A percentile compares a stretch with the other conserved stretches of the same genome.
Evolutionary conservation across 768 basidiomycete genomes (phyloP).

Genomic region (Hypholoma sublateritium): DNA sequence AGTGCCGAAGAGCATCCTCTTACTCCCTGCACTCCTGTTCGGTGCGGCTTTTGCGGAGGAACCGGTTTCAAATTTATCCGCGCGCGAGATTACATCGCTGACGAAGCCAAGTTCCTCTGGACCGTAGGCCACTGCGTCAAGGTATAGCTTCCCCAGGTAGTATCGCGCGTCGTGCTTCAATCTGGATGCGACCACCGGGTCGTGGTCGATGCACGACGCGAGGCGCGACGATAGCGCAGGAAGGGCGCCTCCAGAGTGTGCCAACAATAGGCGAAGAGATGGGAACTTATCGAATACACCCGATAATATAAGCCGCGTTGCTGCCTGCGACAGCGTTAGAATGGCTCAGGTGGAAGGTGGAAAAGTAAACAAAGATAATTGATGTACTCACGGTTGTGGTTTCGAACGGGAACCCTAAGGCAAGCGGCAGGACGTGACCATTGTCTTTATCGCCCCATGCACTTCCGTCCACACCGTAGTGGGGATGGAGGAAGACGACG

Average conservation of each 20-base stretch:
- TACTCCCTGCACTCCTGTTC: conserved; percentile 49
- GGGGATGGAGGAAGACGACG: conserved; percentile 83
- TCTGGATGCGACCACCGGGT: conserved; percentile 73
- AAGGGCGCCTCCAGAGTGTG: conserved; percentile 85
- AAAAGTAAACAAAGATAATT: not conserved
- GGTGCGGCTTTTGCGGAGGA: conserved; percentile 26
- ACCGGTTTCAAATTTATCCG: conserved; percentile 44
- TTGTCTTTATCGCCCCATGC: conserved; percentile 78
- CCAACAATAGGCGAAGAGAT: conserved; percentile 71
- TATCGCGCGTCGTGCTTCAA: conserved; percentile 81
- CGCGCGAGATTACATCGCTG: conserved; percentile 65
- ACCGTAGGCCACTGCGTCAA: conserved; percentile 89
- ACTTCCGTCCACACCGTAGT: conserved; percentile 76
- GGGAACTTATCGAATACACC: conserved; percentile 83
- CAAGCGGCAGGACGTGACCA: conserved; percentile 85
- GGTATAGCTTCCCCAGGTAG: conserved; percentile 78
- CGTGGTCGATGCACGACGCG: conserved; percentile 83
- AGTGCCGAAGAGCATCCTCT: conserved; percentile 76
- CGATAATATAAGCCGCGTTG: conserved; percentile 77
- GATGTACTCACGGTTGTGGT: conserved; percentile 70
- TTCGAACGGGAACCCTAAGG: conserved; percentile 88
- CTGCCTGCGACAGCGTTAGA: conserved; percentile 41
- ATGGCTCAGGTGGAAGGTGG: not conserved
- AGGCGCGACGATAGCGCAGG: conserved; percentile 83
- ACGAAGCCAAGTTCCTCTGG: conserved; percentile 82